Conservation (phyloP, 2,329 filamentous ascomycete genomes). For the Cadophora gregata region DNA sequence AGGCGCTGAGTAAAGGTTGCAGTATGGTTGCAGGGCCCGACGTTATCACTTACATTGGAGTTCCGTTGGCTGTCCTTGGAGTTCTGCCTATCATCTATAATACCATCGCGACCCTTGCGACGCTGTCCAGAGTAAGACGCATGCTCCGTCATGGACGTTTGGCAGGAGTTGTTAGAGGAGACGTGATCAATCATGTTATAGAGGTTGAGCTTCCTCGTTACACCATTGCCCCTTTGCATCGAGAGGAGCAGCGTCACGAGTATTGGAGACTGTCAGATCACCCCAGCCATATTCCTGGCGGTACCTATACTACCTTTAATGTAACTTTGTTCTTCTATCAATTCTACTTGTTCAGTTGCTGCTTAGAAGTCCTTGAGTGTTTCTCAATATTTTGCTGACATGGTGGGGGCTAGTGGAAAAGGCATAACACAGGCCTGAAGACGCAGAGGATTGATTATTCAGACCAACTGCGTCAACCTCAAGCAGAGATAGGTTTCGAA, state of each 20-base stretch:
- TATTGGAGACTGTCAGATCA: conserved; percentile 64
- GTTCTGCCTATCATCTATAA: conserved; percentile 72
- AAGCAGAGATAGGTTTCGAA: conserved; percentile 60
- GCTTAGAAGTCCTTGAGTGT: neutral
- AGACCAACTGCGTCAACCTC: conserved; percentile 53
- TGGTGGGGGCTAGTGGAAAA: conserved; percentile 54
- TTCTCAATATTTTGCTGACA: neutral
- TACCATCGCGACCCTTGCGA: conserved; percentile 63
- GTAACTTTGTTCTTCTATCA: neutral
- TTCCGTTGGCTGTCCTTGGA: conserved; percentile 64
- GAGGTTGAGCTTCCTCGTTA: conserved; percentile 70
- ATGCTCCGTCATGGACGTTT: conserved; percentile 62
- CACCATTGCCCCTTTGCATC: conserved; percentile 65
- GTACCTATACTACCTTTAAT: conserved; percentile 69
- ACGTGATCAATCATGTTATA: conserved; percentile 69
- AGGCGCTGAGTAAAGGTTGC: neutral
- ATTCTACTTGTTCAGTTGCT: neutral
- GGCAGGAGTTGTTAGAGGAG: conserved; percentile 64
- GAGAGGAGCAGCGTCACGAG: conserved; percentile 56
- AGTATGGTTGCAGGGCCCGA: conserved; percentile 42
- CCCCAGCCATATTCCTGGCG: conserved; percentile 61
- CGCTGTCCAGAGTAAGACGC: conserved; percentile 64
- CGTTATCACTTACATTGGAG: conserved; percentile 61
- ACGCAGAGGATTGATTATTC: conserved; percentile 68
- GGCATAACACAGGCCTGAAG: conserved; percentile 65